Evolutionary conservation across 1,139 yeast genomes (phyloP).

Genomic region (Insectozyma bohioensis): DNA sequence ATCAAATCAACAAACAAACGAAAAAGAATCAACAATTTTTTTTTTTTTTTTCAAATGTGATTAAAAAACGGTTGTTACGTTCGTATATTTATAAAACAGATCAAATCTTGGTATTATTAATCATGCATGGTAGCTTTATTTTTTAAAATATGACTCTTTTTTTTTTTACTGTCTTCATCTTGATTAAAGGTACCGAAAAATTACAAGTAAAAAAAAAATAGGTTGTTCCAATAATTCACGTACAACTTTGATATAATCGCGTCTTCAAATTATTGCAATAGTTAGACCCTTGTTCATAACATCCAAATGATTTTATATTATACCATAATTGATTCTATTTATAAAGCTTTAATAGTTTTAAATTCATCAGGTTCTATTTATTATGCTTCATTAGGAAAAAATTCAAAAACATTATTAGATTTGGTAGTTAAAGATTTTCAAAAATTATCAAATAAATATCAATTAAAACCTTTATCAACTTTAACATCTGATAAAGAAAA

Average conservation of each 20-base stretch:
- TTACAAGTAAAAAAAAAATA: neutral
- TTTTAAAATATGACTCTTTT: no score
- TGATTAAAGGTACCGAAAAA: no score
- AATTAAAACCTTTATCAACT: constrained; percentile 14
- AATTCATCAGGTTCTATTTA: constrained; percentile 19
- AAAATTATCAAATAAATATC: constrained; percentile 9
- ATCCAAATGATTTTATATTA: constrained; percentile 14
- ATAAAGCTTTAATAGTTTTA: constrained; percentile 18
- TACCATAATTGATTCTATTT: constrained; percentile 7
- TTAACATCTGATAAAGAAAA: constrained; percentile 4
- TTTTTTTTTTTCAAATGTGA: no score
- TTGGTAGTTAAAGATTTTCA: constrained; percentile 19
- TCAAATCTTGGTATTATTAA: no score
- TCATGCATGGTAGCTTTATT: no score
- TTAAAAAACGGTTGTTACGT: no score
- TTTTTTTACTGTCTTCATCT: neutral
- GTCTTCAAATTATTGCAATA: neutral
- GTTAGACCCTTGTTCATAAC: constrained; percentile 5
- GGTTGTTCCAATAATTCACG: neutral
- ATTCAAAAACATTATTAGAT: constrained; percentile 8
- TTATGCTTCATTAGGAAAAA: constrained; percentile 23
- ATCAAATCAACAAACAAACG: no score
- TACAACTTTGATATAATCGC: neutral
- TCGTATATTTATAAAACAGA: no score
- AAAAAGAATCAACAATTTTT: no score